Base-by-base conservation (phyloP, 495 filamentous ascomycete genomes). In the Pseudoneurospora amorphoporcata region DNA sequence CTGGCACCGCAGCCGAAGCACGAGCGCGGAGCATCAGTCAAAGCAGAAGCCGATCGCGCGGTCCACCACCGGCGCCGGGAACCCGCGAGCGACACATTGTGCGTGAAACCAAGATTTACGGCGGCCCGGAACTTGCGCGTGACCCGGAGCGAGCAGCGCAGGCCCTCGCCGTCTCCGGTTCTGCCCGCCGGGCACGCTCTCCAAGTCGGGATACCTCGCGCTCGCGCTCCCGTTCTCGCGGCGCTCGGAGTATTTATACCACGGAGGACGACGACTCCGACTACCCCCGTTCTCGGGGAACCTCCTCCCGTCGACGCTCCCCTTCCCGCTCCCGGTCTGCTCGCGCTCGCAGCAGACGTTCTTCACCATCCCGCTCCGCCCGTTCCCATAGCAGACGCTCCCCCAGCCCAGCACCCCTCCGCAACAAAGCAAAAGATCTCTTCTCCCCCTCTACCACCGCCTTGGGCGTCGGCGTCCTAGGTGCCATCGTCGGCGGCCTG, bases 401-500 rank as follows among this genome's bases (percentile, higher is more conserved):
- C 39, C 69, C 47, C 9, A 14, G 4, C 61, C 71, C 37, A 4
- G 10, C 29, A 7, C 38, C 17, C 19, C 19, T 58, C 29, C 19
- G 40, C 14, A 16, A 6, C 37, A 61, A 61, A 61, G 32, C 43
- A n/a, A 58, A 39, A 38, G 32, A 58, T 17, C 73, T 61, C 53
- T 85, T 85, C 72, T 80, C 77, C 4, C 73, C 78, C 39, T 81
- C 83, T 1, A 80, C 79, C 3, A 77, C 82, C 0, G 84, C 83
- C 0, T 70, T 86, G 1, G 83, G 83, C 17, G 80, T 81, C 3
- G 80, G 83, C 19, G 78, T 84, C 29, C 72, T 86, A 4, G 84
- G 84, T 16, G 83, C 84, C 4, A 75, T 86, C 5, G 80, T 84
- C 0, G 84, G 84, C 7, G 84, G 84, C 0, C 69, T 86, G 2